phyloP scores from a whole-genome alignment of 768 basidiomycete genomes.

The Pleurotus cornucopiae region DNA sequence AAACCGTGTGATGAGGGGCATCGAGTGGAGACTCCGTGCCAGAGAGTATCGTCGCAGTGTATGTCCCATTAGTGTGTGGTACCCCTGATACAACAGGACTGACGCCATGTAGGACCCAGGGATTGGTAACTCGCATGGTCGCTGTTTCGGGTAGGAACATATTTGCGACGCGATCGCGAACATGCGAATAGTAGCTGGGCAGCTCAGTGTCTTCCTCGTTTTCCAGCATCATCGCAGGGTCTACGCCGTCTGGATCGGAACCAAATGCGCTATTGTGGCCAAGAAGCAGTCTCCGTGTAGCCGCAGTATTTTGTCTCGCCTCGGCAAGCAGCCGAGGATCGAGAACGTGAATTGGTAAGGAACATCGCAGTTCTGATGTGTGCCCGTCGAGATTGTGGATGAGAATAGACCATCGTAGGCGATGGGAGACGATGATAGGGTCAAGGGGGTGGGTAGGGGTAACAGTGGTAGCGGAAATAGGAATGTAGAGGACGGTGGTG shows the following conservation, averaged over 20 bases:
- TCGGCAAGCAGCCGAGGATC: constrained; percentile 71
- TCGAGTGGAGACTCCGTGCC: constrained; percentile 37
- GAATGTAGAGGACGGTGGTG: constrained; percentile 55
- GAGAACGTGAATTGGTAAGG: constrained; percentile 83
- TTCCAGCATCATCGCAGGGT: constrained; percentile 33
- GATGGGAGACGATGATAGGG: constrained; percentile 74
- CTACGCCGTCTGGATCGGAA: constrained; percentile 35
- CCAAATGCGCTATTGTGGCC: constrained; percentile 20
- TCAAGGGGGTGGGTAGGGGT: constrained; percentile 74
- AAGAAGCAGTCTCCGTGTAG: constrained; percentile 69
- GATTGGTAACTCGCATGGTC: constrained; percentile 62
- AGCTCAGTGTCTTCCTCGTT: constrained; percentile 69
- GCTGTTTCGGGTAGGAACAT: constrained; percentile 64
- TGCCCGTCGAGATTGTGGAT: constrained; percentile 89
- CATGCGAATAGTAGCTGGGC: constrained; percentile 86
- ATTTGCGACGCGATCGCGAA: constrained; percentile 84
- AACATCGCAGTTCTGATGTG: constrained; percentile 91
- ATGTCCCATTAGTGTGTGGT: constrained; percentile 12
- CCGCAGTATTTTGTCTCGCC: constrained; percentile 65
- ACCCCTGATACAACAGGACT: constrained; percentile 27
- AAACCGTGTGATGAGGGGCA: constrained; percentile 18
- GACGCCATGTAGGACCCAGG: constrained; percentile 45
- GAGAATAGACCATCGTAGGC: constrained; percentile 75
- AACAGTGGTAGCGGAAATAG: constrained; percentile 47
- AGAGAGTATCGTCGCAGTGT: constrained; percentile 19